phyloP scores from a whole-genome alignment of 2,329 filamentous ascomycete genomes.

The Stenocarpella maydis region DNA sequence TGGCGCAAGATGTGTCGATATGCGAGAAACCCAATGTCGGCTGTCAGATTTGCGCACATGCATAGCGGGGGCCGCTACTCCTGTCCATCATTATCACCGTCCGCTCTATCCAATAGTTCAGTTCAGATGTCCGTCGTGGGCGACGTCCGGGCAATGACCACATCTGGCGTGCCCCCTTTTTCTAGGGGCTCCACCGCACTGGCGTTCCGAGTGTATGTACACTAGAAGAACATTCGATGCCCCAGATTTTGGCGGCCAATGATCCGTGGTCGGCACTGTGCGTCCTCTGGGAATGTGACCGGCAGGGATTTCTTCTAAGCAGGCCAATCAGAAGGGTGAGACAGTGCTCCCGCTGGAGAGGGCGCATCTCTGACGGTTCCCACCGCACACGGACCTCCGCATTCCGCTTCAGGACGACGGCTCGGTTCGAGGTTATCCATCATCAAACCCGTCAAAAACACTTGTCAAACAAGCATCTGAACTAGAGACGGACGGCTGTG shows the following conservation, averaged over 20 bases:
- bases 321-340: slow-evolving; percentile 24
- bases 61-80: not conserved
- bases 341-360: slow-evolving; percentile 16
- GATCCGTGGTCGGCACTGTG: slow-evolving; percentile 17
- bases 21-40: slow-evolving; percentile 24
- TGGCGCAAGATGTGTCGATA: slow-evolving; percentile 16
- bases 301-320: not conserved
- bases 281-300: slow-evolving; percentile 28
- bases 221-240: slow-evolving; percentile 30
- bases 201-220: no score
- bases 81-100: slow-evolving; percentile 27
- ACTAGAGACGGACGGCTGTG: not conserved
- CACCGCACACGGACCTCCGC: slow-evolving; percentile 24
- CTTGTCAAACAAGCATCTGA: slow-evolving; percentile 20
- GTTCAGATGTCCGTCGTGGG: slow-evolving; percentile 20
- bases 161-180: slow-evolving; percentile 27
- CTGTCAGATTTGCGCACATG: slow-evolving; percentile 7
- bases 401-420: slow-evolving; percentile 26
- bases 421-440: slow-evolving; percentile 17
- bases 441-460: slow-evolving; percentile 29
- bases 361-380: slow-evolving; percentile 26
- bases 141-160: slow-evolving; percentile 23
- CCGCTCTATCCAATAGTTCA: slow-evolving; percentile 10
- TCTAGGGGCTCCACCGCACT: not conserved
- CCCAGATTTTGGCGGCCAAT: slow-evolving; percentile 6